These are phyloP conservation scores for Fragilaria radians DNA, from an alignment of 108 stramenopile genomes.

Conservation along the genomic window DNA sequence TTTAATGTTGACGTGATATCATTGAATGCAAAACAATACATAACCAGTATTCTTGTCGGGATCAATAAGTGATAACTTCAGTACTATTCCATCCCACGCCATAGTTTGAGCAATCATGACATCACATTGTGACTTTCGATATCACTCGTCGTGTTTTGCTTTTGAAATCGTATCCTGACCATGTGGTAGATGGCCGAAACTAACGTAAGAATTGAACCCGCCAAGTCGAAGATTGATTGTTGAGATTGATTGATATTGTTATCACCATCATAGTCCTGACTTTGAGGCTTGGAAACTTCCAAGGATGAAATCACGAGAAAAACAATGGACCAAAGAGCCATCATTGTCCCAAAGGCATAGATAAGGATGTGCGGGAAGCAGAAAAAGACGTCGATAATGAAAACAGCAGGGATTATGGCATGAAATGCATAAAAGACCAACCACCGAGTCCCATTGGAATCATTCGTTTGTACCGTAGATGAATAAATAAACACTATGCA, in stretches of 20 bases:
- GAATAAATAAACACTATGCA: constrained; percentile 13
- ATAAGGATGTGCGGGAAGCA: constrained; percentile 23
- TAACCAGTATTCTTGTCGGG: no score
- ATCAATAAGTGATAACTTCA: no score
- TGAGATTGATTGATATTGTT: no score
- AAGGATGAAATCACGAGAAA: constrained; percentile 16
- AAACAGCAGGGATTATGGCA: constrained; percentile 17
- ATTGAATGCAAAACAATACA: no score
- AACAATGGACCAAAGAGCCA: constrained; percentile 20
- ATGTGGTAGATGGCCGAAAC: constrained; percentile 24
- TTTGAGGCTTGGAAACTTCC: constrained; percentile 10
- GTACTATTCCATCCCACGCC: no score
- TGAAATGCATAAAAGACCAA: constrained; percentile 12
- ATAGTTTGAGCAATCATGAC: no score
- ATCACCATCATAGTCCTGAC: no score
- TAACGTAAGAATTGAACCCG: constrained; percentile 7
- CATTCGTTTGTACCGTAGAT: constrained; percentile 5
- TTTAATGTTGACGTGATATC: no score
- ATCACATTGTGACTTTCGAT: no score
- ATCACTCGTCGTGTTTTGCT: no score
- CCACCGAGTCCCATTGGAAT: constrained; percentile 9
- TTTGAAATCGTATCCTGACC: no score
- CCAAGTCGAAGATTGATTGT: constrained; percentile 18
- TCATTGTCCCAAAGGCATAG: constrained; percentile 9
- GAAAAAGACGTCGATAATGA: constrained; percentile 13